phyloP scores from a whole-genome alignment of 2,329 filamentous ascomycete genomes.

The Ceratocystis papillata region DNA sequence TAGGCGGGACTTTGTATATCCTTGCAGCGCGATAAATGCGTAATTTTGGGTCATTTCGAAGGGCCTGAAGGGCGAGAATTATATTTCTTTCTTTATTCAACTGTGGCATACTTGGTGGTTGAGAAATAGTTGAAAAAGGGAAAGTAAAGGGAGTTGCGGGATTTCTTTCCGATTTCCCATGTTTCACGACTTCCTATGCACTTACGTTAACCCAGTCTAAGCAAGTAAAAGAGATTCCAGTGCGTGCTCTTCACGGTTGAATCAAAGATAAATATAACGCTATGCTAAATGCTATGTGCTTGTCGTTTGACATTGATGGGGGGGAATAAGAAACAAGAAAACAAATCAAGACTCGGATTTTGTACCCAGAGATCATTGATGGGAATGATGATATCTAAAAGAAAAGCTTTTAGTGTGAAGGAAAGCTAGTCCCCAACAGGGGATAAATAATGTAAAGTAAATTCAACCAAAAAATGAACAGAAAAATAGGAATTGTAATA shows the following conservation, averaged over 20 bases:
- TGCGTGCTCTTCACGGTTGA: background rate
- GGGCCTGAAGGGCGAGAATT: too few species aligned
- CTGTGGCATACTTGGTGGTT: too few species aligned
- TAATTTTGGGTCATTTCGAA: too few species aligned
- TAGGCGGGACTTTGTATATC: too few species aligned
- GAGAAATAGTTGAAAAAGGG: too few species aligned
- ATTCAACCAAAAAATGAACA: slow-evolving; percentile 24
- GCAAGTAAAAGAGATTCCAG: too few species aligned
- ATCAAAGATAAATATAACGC: slow-evolving; percentile 6
- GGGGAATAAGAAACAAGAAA: slow-evolving; percentile 16
- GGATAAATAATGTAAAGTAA: background rate
- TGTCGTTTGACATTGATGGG: background rate
- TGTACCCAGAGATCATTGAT: background rate
- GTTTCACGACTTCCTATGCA: too few species aligned
- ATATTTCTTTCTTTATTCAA: too few species aligned
- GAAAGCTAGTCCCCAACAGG: background rate
- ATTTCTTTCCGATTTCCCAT: too few species aligned
- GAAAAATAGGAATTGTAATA: slow-evolving; percentile 17
- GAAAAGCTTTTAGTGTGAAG: background rate
- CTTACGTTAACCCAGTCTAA: too few species aligned
- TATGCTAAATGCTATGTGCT: slow-evolving; percentile 3
- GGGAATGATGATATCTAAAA: slow-evolving; percentile 13
- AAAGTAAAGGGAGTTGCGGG: too few species aligned
- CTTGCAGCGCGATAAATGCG: too few species aligned
- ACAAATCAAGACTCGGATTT: background rate